Percentiles rank a stretch among this genome's conserved stretches.
Evolutionary conservation across 2,329 filamentous ascomycete genomes (phyloP).

Genomic region (Colletotrichum higginsianum): DNA sequence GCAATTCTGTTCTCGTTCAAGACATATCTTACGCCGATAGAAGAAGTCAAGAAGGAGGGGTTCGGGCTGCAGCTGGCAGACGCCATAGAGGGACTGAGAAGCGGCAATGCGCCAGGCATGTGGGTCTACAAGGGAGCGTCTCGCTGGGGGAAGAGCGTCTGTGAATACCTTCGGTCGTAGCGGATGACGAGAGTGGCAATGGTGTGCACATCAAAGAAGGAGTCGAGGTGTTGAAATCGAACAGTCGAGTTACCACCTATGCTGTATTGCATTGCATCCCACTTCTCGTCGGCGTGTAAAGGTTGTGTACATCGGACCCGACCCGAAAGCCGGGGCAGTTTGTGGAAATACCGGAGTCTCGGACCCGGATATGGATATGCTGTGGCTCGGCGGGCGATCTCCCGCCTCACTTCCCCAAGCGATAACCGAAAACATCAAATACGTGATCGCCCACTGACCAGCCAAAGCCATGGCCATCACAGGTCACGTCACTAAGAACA

Average conservation of each 20-base stretch:
- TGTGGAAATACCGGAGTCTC: not conserved
- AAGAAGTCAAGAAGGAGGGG: constrained; percentile 65
- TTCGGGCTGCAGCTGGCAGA: constrained; percentile 62
- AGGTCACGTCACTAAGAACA: not conserved
- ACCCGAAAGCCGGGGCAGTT: constrained; percentile 7
- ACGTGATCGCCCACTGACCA: not conserved
- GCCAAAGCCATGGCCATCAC: not conserved
- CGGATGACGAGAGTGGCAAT: no score
- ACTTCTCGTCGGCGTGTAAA: not conserved
- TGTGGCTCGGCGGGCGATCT: constrained; percentile 23
- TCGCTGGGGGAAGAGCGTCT: constrained; percentile 63
- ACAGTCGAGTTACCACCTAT: not conserved
- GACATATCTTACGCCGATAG: constrained; percentile 66
- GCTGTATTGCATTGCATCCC: not conserved
- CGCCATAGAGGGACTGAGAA: constrained; percentile 66
- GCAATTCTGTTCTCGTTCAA: constrained; percentile 70
- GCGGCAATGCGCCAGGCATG: constrained; percentile 68
- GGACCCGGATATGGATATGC: constrained; percentile 17
- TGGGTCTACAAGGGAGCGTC: constrained; percentile 66
- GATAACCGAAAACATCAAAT: constrained; percentile 6
- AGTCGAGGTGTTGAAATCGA: no score
- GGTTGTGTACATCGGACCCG: not conserved
- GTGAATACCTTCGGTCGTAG: constrained; percentile 59
- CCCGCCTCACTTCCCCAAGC: constrained; percentile 14
- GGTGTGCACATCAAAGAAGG: not conserved